A percentile compares a stretch with the other conserved stretches of the same genome.
Conservation (phyloP, 176 grass and related monocot genomes). For the Zea luxurians region DNA sequence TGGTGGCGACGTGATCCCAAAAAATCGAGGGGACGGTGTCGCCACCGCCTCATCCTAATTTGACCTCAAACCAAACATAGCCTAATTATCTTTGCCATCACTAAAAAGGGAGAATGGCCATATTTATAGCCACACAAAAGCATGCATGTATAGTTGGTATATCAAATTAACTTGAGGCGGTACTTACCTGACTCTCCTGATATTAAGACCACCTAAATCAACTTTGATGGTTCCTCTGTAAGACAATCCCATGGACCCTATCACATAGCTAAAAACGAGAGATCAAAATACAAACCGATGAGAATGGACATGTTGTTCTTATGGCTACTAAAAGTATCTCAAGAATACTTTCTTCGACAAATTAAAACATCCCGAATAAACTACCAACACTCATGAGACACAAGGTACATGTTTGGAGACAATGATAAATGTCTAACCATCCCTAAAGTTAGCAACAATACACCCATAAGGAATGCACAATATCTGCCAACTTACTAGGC, state of each 20-base stretch:
- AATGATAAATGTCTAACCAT: conserved; percentile 28
- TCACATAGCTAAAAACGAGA: neutral
- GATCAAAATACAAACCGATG: conserved; percentile 21
- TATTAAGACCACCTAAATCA: conserved; percentile 14
- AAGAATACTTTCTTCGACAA: conserved; percentile 2
- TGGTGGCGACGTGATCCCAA: too few species aligned
- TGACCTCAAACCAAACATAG: too few species aligned
- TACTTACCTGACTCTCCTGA: neutral
- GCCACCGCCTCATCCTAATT: too few species aligned
- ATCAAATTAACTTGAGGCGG: too few species aligned
- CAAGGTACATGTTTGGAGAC: conserved; percentile 30
- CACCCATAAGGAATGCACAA: conserved; percentile 32
- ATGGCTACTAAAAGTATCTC: neutral
- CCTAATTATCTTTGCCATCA: too few species aligned
- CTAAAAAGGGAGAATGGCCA: too few species aligned
- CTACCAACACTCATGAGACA: conserved; percentile 16
- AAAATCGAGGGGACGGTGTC: too few species aligned
- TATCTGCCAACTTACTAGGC: too few species aligned
- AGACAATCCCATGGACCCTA: conserved; percentile 17
- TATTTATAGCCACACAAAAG: too few species aligned
- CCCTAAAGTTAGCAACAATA: conserved; percentile 43
- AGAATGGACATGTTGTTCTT: neutral
- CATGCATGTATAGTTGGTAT: too few species aligned
- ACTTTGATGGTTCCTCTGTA: neutral
- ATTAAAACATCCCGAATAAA: conserved; percentile 17